Evolutionary conservation across 371 early-diverging fungal genomes (phyloP), one percentile per base, ranked within the genome.

Genomic region (Rozella allomycis): DNA sequence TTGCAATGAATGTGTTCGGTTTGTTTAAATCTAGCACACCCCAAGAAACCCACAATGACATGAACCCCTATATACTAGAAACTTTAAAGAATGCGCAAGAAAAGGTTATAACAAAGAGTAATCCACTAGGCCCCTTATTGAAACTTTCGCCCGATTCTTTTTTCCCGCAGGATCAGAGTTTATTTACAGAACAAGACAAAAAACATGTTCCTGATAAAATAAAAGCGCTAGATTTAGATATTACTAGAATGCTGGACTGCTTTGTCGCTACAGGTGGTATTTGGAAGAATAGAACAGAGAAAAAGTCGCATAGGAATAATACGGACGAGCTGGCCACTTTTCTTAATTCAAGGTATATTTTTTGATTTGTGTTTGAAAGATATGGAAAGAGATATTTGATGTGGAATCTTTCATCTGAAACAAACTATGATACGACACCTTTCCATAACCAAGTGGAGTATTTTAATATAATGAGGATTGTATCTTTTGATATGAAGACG

Each of bases 341-440:
- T 43, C 36, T 70, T 2, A 47, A 51, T 16, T 37, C 49, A n/a
- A 23, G 54, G 20, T 62, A 55, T n/a, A n/a, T n/a, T n/a, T n/a
- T n/a, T n/a, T n/a, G n/a, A n/a, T n/a, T n/a, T n/a, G n/a, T n/a
- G n/a, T n/a, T n/a, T n/a, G n/a, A n/a, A n/a, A n/a, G n/a, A n/a
- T n/a, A n/a, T 41, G 23, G 34, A 14, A 35, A 41, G 9, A 35
- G 46, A 14, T 66, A 51, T 40, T 47, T 66, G 52, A 28, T 67
- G 4, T 64, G 46, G 49, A 61, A 64, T 34, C 35, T 64, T 31
- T 54, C 53, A n/a, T 57, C 52, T 51, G 60, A 53, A 12, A 25
- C 29, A 16, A n/a, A n/a, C n/a, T 63, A 60, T 41, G 54, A 54
- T 23, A 33, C 52, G 5, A 18, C 39, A 10, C 32, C 32, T 7